Evolutionary conservation across 1,284 basidiomycete species (phyloP), one percentile per base, ranked within the genome.

Genomic region (Xerocomus amazonicus): DNA sequence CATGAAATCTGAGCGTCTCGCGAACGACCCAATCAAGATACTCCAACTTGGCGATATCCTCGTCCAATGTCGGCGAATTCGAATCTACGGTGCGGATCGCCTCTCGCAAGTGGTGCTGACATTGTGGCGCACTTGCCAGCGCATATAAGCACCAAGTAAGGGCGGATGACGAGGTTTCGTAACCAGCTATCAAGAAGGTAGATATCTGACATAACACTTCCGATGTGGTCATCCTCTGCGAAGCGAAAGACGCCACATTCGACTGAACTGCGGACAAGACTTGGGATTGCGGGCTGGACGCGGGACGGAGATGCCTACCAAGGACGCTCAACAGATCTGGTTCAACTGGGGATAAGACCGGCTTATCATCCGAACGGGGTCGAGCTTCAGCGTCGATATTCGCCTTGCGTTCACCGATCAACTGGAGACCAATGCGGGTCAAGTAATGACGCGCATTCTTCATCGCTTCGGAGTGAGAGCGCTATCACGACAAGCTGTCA

Each of bases 161-260:
- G 1, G 84, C 81, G 0, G 80, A 83, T 0, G 76, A 69, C 14
- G 76, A 77, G 5, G 79, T 83, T 61, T 86, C 83, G 65, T 83
- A 76, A 16, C 81, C 80, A 3, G 81, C 81, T n/a, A 80, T 75
- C 42, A 92, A 76, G 63, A 92, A 88, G 0, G 86, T 91, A 8
- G 83, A 82, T 54, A 92, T 87, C 65, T 91, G 87, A 51, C 79
- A 85, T 26, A 84, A 70, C 3, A 87, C 80, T 59, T 92, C 87
- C 13, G 75, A 70, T 38, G 81, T 77, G 8, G 78, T 77, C 73
- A 92, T 77, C 19, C 73, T 72, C 61, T 87, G 78, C 0, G 71
- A 70, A 0, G 73, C 66, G 6, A 70, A 67, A 9, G 73, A 63
- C 1, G 78, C 73, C 56, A 79, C 66, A 61, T 84, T 85, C 4